Conservation (phyloP, 202 grass and related monocot species). For the Schoenoplectus triqueter region DNA sequence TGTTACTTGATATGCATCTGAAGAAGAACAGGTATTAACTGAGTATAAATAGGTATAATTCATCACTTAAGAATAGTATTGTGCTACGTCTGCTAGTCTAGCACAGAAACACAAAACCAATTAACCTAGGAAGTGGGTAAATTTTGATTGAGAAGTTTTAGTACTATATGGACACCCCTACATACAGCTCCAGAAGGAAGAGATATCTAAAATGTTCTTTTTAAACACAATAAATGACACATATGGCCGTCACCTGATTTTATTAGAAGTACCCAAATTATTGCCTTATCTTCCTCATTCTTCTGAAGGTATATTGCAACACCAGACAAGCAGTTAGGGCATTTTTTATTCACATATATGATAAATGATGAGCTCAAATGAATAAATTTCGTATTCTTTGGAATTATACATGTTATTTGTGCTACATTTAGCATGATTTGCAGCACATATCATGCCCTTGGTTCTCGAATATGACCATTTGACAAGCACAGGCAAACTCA, state of each 20-base stretch:
- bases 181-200: neutral
- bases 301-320: neutral
- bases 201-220: conserved; percentile 6
- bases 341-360: neutral
- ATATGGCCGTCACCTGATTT: neutral
- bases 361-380: too few relatives aligned
- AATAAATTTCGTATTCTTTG: neutral
- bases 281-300: neutral
- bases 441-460: neutral
- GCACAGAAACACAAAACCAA: neutral
- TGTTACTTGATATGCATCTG: neutral
- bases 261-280: neutral
- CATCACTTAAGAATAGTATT: neutral
- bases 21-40: neutral
- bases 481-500: neutral
- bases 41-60: neutral
- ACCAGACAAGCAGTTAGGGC: neutral
- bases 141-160: neutral
- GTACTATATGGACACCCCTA: neutral
- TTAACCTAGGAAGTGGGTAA: neutral
- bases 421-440: neutral
- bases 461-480: neutral
- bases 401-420: neutral
- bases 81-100: neutral
- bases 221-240: neutral